Conservation (phyloP, 2,329 filamentous ascomycete species). For the Trichoderma koningiopsis region DNA sequence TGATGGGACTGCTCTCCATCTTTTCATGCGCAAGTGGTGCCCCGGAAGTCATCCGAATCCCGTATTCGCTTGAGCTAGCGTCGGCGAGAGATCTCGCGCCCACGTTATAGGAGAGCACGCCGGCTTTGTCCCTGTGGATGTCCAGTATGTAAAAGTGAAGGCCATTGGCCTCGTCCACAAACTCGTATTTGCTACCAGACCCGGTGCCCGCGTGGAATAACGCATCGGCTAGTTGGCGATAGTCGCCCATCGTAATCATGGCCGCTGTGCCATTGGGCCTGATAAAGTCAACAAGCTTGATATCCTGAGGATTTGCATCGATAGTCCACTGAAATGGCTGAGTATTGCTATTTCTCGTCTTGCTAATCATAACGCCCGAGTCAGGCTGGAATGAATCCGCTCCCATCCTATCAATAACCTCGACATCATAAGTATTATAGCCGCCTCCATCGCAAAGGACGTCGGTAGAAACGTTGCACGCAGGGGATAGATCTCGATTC, state of each 20-base stretch:
- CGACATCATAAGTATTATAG: slow-evolving; percentile 55
- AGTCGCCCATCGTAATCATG: slow-evolving; percentile 55
- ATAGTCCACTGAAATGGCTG: slow-evolving; percentile 58
- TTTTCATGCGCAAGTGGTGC: slow-evolving; percentile 32
- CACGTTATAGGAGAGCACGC: slow-evolving; percentile 52
- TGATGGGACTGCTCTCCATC: slow-evolving; percentile 34
- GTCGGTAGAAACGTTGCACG: slow-evolving; percentile 46
- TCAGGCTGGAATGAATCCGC: slow-evolving; percentile 56
- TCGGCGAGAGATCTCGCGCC: slow-evolving; percentile 49
- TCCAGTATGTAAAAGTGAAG: slow-evolving; percentile 55
- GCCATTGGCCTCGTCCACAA: slow-evolving; percentile 49
- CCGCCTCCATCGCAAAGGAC: slow-evolving; percentile 54
- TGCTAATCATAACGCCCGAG: slow-evolving; percentile 56
- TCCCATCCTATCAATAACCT: slow-evolving; percentile 57
- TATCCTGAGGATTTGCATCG: slow-evolving; percentile 57
- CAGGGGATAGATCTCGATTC: slow-evolving; percentile 47
- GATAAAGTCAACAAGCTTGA: slow-evolving; percentile 52
- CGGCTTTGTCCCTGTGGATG: slow-evolving; percentile 43
- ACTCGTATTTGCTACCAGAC: slow-evolving; percentile 53
- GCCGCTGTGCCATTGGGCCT: slow-evolving; percentile 50
- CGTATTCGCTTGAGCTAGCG: slow-evolving; percentile 30
- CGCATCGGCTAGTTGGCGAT: slow-evolving; percentile 55
- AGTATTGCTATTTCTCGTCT: slow-evolving; percentile 47
- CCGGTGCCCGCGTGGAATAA: slow-evolving; percentile 57
- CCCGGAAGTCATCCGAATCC: slow-evolving; percentile 44